A percentile compares a stretch with the other conserved stretches of the same genome.
These are phyloP conservation scores for Amborella trichopoda DNA, from an alignment of 164 flowering plant genomes.

Conservation along the genomic window DNA sequence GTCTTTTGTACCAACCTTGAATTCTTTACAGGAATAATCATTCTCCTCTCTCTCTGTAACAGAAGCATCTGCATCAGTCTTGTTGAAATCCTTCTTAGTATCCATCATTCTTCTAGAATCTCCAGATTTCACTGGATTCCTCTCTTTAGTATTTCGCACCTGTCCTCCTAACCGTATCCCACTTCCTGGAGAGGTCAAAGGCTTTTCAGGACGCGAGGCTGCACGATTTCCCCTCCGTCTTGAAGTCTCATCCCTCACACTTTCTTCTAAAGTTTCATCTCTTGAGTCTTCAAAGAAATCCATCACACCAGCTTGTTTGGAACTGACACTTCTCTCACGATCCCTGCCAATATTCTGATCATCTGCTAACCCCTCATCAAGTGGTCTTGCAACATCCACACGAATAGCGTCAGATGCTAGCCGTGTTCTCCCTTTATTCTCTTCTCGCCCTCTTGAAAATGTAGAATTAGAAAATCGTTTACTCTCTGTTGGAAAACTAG, in stretches of 20 bases:
- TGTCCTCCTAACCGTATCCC: slow-evolving; percentile 40
- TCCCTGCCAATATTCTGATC: slow-evolving; percentile 35
- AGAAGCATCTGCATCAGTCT: slow-evolving; percentile 25
- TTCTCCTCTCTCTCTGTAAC: slow-evolving; percentile 42
- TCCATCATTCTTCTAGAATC: slow-evolving; percentile 36
- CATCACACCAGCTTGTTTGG: slow-evolving; percentile 26
- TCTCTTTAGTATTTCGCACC: slow-evolving; percentile 37
- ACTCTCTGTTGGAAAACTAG: slow-evolving; percentile 25
- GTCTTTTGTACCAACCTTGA: slow-evolving; percentile 66
- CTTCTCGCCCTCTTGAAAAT: slow-evolving; percentile 52
- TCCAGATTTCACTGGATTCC: slow-evolving; percentile 21
- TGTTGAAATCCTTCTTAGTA: slow-evolving; percentile 22
- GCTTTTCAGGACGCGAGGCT: slow-evolving; percentile 38
- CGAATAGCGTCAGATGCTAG: slow-evolving; percentile 37
- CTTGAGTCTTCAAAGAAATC: slow-evolving; percentile 18
- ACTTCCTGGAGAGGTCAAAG: slow-evolving; percentile 45
- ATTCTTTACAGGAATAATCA: slow-evolving; percentile 62
- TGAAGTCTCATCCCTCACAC: slow-evolving; percentile 48
- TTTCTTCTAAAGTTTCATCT: slow-evolving; percentile 51
- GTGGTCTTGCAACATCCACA: slow-evolving; percentile 28
- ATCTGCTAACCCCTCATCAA: slow-evolving; percentile 31
- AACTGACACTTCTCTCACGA: slow-evolving; percentile 34
- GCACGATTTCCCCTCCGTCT: slow-evolving; percentile 49
- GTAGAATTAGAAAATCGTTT: slow-evolving; percentile 29
- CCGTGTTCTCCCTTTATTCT: slow-evolving; percentile 45